A percentile compares a stretch with the other conserved stretches of the same genome.
Evolutionary conservation across 768 basidiomycete genomes (phyloP).

Genomic region (Sistotremastrum niveocremeum): DNA sequence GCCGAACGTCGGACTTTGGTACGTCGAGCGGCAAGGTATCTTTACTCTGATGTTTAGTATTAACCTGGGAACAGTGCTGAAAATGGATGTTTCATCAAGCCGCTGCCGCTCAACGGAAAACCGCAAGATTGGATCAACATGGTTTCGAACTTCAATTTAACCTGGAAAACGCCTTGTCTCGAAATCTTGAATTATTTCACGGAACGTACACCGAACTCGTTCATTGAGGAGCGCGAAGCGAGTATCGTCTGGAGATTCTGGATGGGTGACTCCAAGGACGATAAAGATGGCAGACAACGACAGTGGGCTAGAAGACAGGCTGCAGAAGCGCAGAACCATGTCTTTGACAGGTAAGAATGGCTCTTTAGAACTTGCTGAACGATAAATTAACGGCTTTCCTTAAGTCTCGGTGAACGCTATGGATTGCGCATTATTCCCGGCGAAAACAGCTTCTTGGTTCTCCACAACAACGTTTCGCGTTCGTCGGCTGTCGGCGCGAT

Average conservation of each 20-base stretch:
- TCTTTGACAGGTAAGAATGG: conserved; percentile 53
- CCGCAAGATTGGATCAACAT: conserved; percentile 56
- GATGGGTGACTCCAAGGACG: conserved; percentile 32
- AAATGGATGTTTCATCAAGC: conserved; percentile 78
- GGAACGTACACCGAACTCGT: conserved; percentile 77
- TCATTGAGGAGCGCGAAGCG: conserved; percentile 71
- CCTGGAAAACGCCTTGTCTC: conserved; percentile 68
- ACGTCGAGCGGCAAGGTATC: conserved; percentile 16
- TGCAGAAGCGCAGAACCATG: conserved; percentile 85
- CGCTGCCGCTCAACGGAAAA: conserved; percentile 20
- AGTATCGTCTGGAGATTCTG: conserved; percentile 82
- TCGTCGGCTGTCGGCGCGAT: conserved; percentile 77
- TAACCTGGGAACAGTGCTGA: conserved; percentile 40
- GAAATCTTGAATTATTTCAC: conserved; percentile 82
- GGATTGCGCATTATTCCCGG: conserved; percentile 76
- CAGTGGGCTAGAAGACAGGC: conserved; percentile 81
- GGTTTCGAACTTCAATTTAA: conserved; percentile 64
- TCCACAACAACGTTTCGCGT: conserved; percentile 73
- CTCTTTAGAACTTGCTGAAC: neutral
- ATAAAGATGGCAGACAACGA: conserved; percentile 16
- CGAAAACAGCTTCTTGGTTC: conserved; percentile 63
- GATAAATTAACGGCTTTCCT: neutral
- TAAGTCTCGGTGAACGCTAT: conserved; percentile 67
- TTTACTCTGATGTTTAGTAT: neutral
- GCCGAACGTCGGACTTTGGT: conserved; percentile 67